phyloP scores from a whole-genome alignment of 2,329 filamentous ascomycete genomes.

The Metarhizium sp. region DNA sequence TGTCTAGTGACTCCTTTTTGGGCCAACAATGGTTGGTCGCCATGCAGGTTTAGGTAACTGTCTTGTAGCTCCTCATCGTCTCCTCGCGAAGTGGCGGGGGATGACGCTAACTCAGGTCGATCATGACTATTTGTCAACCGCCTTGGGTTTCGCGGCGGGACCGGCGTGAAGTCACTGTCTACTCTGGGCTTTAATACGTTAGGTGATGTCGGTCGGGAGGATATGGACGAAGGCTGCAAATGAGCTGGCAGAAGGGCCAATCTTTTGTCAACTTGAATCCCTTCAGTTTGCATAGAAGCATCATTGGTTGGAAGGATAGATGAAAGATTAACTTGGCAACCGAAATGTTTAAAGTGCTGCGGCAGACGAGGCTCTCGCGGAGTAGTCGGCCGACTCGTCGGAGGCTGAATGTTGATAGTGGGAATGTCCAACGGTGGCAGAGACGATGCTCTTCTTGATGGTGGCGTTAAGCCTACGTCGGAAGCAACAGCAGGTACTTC shows the following conservation, averaged over 20 bases:
- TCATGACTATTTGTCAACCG: slow-evolving; percentile 39
- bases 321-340: slow-evolving; percentile 60
- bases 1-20: slow-evolving; percentile 48
- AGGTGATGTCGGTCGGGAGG: slow-evolving; percentile 50
- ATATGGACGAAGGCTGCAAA: slow-evolving; percentile 68
- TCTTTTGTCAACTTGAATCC: slow-evolving; percentile 75
- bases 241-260: slow-evolving; percentile 66
- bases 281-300: slow-evolving; percentile 70
- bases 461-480: slow-evolving; percentile 9
- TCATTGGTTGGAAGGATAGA: slow-evolving; percentile 15
- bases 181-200: slow-evolving; percentile 18
- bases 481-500: slow-evolving; percentile 7
- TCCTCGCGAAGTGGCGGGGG: slow-evolving; percentile 27
- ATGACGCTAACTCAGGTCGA: slow-evolving; percentile 39
- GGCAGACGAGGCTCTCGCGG: slow-evolving; percentile 66
- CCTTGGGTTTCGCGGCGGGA: slow-evolving; percentile 51
- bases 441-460: slow-evolving; percentile 17
- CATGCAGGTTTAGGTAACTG: slow-evolving; percentile 69
- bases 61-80: slow-evolving; percentile 41
- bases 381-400: slow-evolving; percentile 71
- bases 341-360: slow-evolving; percentile 72
- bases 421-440: slow-evolving; percentile 53
- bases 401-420: slow-evolving; percentile 85
- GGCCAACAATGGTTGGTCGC: slow-evolving; percentile 61
- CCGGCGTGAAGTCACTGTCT: slow-evolving; percentile 33